Evolutionary conservation across 2,329 filamentous ascomycete species (phyloP), one percentile per base, ranked within the genome.

Genomic region (Metarhizium brunneum): DNA sequence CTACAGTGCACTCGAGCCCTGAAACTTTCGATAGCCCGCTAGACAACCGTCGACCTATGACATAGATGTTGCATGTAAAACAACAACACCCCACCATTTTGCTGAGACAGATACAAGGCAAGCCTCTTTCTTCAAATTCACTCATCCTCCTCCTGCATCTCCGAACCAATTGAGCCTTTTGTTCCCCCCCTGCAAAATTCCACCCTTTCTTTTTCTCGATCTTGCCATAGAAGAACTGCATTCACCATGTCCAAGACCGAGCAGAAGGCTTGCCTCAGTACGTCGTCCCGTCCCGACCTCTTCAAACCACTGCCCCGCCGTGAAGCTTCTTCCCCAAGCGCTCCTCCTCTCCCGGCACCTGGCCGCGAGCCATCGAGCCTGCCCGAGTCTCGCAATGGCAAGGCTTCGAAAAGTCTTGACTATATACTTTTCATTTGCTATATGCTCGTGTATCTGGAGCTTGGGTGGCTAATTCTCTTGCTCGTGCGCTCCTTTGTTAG

Each of bases 191-290:
- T 25, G 1, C 29, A 36, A 40, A 50, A 47, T 20, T 14, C 2
- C 7, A 38, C 7, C 16, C 35, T 47, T 25, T 18, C 10, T 6
- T 35, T 54, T 48, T 36, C 35, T 29, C 45, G 13, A 25, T 54
- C 48, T 45, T 40, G 47, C 18, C 35, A 32, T 30, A 42, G 13
- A 18, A 52, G 38, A 51, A 40, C 25, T 35, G 58, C 57, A 57
- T 56, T 63, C 68, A 71, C 64, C 65, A 80, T 79, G 76, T 73
- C 77, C 69, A 76, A 76, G 65, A 76, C 79, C 65, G 77, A 79
- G 61, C 80, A 83, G 55, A 83, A 83, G 70, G 80, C 80, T 65
- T 83, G 80, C 72, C 76, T 83, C 69, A 83, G 79, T 82, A 81
- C 70, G 79, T 81, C 70, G 60, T 65, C 66, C 63, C 61, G 62